Conservation (phyloP, 2,329 filamentous ascomycete genomes). For the Cladophialophora chaetospira region DNA sequence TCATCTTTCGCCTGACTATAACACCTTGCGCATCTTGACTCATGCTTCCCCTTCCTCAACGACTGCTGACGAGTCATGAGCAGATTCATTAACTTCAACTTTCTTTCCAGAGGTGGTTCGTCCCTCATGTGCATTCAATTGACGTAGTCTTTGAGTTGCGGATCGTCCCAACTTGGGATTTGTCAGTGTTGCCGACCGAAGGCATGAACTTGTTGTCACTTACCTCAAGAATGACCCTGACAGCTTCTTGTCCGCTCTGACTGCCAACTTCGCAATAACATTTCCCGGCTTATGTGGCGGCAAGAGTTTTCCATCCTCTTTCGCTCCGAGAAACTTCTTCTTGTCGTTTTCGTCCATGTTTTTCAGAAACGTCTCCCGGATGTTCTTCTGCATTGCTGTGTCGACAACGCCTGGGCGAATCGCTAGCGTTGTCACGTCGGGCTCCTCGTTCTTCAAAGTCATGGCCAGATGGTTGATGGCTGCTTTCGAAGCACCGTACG, state of each 20-base stretch:
- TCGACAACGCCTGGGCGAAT: slow-evolving; percentile 80
- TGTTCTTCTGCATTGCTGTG: slow-evolving; percentile 84
- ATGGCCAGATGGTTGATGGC: slow-evolving; percentile 76
- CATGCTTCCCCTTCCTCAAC: neutral
- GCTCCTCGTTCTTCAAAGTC: slow-evolving; percentile 76
- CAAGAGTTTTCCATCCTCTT: slow-evolving; percentile 71
- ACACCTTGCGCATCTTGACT: neutral
- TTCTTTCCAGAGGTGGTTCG: neutral
- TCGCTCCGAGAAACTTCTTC: slow-evolving; percentile 67
- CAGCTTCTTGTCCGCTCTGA: slow-evolving; percentile 65
- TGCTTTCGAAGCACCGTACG: slow-evolving; percentile 82
- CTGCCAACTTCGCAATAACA: slow-evolving; percentile 78
- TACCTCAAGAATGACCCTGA: slow-evolving; percentile 70
- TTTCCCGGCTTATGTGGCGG: slow-evolving; percentile 80
- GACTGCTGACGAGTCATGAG: neutral
- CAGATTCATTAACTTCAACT: neutral
- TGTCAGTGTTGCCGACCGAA: neutral
- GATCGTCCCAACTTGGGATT: slow-evolving; percentile 33
- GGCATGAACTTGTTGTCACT: neutral
- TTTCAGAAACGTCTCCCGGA: slow-evolving; percentile 70
- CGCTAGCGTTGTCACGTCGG: slow-evolving; percentile 70
- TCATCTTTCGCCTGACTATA: slow-evolving; percentile 64
- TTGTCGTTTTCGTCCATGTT: slow-evolving; percentile 61
- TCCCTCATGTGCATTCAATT: neutral
- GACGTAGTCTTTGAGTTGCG: slow-evolving; percentile 26